Conservation (phyloP, 106 monocot genomes). For the Allium sativum region DNA sequence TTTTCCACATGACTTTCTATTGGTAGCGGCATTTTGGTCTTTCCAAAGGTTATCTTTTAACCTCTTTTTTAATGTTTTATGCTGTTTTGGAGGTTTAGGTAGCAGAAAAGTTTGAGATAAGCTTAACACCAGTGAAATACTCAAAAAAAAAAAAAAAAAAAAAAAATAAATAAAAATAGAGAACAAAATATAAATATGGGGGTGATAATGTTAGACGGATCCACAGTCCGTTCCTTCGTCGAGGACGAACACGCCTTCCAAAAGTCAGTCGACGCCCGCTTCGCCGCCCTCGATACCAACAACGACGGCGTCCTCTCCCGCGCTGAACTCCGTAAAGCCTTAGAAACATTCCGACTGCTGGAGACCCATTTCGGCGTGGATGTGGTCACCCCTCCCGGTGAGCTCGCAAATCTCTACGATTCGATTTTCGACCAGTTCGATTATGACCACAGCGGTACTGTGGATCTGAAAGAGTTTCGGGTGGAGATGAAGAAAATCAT, state of each 20-base stretch:
- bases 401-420: slow-evolving; percentile 68
- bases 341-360: slow-evolving; percentile 54
- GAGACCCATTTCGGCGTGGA: slow-evolving; percentile 62
- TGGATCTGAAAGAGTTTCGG: slow-evolving; percentile 42
- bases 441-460: slow-evolving; percentile 38
- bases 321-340: slow-evolving; percentile 47
- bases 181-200: slow-evolving; percentile 26
- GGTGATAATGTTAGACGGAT: slow-evolving; percentile 48
- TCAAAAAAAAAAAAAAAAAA: too few relatives aligned
- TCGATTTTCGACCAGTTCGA: slow-evolving; percentile 75
- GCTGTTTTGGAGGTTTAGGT: too few relatives aligned
- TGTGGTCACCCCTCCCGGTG: slow-evolving; percentile 30
- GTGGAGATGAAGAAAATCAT: slow-evolving; percentile 46
- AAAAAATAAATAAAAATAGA: slow-evolving; percentile 1
- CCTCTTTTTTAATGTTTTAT: too few relatives aligned
- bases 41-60: too few relatives aligned
- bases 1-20: too few relatives aligned
- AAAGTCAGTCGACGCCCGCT: slow-evolving; percentile 32
- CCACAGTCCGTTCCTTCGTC: slow-evolving; percentile 51
- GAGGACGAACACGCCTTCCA: slow-evolving; percentile 37
- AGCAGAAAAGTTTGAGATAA: too few relatives aligned
- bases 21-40: too few relatives aligned
- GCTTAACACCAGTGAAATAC: too few relatives aligned
- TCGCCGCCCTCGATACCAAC: slow-evolving; percentile 54
- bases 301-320: slow-evolving; percentile 65